A percentile compares a stretch with the other conserved stretches of the same genome.
phyloP scores from a whole-genome alignment of 202 grass and related monocot genomes.

The Zoysia matrella region DNA sequence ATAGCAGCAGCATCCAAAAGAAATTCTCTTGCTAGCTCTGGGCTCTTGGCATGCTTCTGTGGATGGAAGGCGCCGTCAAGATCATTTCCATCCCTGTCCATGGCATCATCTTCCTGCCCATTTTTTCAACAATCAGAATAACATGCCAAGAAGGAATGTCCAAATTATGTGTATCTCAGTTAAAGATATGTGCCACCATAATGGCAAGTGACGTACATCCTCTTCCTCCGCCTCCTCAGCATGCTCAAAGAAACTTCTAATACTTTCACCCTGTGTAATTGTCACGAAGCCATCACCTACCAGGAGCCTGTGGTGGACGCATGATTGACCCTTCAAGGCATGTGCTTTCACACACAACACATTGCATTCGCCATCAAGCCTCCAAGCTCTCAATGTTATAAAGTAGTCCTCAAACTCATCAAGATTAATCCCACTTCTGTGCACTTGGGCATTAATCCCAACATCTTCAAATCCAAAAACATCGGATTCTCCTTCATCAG shows the following conservation, averaged over 20 bases:
- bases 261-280: slow-evolving; percentile 76
- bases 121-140: slow-evolving; percentile 28
- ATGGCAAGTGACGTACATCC: slow-evolving; percentile 50
- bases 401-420: slow-evolving; percentile 60
- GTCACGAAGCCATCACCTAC: slow-evolving; percentile 83
- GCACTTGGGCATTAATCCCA: slow-evolving; percentile 62
- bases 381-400: slow-evolving; percentile 64
- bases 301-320: slow-evolving; percentile 80
- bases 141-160: background rate
- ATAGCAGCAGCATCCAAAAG: slow-evolving; percentile 88
- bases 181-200: slow-evolving; percentile 26
- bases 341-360: slow-evolving; percentile 86
- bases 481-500: slow-evolving; percentile 76
- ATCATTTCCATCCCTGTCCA: slow-evolving; percentile 85
- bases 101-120: slow-evolving; percentile 77
- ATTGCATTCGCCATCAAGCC: slow-evolving; percentile 52
- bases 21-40: slow-evolving; percentile 95
- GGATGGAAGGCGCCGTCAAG: slow-evolving; percentile 70
- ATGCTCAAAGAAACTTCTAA: slow-evolving; percentile 83
- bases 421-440: slow-evolving; percentile 69
- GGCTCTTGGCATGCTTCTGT: slow-evolving; percentile 95
- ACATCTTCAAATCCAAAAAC: slow-evolving; percentile 77
- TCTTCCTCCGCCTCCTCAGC: slow-evolving; percentile 96
- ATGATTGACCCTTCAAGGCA: slow-evolving; percentile 82
- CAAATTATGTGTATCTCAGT: background rate